These are phyloP conservation scores for Asterophora parasitica DNA, from an alignment of 768 basidiomycete genomes.

Conservation along the genomic window DNA sequence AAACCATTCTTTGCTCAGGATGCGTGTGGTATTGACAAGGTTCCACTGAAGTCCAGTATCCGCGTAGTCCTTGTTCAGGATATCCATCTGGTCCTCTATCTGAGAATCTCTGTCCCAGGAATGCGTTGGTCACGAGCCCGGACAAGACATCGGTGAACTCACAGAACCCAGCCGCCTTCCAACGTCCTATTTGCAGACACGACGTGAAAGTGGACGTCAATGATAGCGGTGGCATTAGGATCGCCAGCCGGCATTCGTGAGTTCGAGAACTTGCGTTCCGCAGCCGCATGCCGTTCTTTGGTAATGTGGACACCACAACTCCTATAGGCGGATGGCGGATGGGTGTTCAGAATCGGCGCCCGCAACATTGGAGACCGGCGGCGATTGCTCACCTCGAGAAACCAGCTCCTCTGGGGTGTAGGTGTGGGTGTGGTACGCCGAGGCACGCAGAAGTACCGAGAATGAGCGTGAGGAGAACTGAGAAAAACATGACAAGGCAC, in stretches of 20 bases:
- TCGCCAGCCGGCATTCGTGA: slow-evolving; percentile 25
- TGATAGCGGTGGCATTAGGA: slow-evolving; percentile 24
- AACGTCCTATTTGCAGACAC: slow-evolving; percentile 34
- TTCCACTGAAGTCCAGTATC: slow-evolving; percentile 34
- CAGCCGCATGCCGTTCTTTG: slow-evolving; percentile 24
- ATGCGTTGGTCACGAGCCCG: neutral
- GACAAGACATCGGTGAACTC: slow-evolving; percentile 10
- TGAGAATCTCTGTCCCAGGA: slow-evolving; percentile 20
- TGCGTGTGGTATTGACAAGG: slow-evolving; percentile 37
- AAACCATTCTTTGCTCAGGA: slow-evolving; percentile 45
- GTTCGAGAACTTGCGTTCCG: slow-evolving; percentile 35
- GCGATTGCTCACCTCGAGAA: neutral
- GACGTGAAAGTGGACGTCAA: slow-evolving; percentile 43
- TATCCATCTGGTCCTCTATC: slow-evolving; percentile 31
- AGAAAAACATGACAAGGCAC: slow-evolving; percentile 14
- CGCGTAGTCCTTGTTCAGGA: slow-evolving; percentile 39
- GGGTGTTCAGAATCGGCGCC: no score
- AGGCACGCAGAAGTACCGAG: slow-evolving; percentile 14
- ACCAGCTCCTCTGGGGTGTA: slow-evolving; percentile 8
- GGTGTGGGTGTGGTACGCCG: slow-evolving; percentile 13
- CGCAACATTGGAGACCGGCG: neutral
- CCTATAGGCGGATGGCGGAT: slow-evolving; percentile 16
- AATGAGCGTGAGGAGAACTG: slow-evolving; percentile 13
- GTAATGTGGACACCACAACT: slow-evolving; percentile 35
- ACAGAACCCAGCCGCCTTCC: slow-evolving; percentile 38